These are phyloP conservation scores for Zhuliangozyma blackwelliae DNA, from an alignment of 1,139 yeast genomes.

Conservation along the genomic window DNA sequence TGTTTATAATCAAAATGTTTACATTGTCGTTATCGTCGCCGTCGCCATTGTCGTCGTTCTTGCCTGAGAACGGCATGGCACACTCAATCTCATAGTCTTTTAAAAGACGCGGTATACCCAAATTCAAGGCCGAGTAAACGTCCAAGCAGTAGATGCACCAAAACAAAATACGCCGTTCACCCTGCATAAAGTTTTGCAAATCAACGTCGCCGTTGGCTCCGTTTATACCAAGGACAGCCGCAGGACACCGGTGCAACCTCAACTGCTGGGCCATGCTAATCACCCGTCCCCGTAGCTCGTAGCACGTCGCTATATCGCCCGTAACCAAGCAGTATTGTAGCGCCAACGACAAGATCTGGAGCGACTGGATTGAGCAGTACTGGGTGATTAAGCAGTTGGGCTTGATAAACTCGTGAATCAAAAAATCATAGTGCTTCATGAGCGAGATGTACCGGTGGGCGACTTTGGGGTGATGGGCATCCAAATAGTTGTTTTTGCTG, in stretches of 20 bases:
- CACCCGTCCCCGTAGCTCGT: slow-evolving; percentile 70
- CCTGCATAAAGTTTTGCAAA: slow-evolving; percentile 57
- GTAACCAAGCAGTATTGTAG: slow-evolving; percentile 67
- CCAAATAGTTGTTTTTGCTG: slow-evolving; percentile 24
- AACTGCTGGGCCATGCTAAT: slow-evolving; percentile 84
- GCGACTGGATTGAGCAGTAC: slow-evolving; percentile 61
- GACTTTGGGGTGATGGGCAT: slow-evolving; percentile 11
- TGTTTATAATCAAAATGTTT: slow-evolving; percentile 55
- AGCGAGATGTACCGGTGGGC: slow-evolving; percentile 18
- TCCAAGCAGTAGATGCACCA: slow-evolving; percentile 85
- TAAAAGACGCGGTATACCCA: slow-evolving; percentile 79
- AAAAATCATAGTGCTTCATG: slow-evolving; percentile 45
- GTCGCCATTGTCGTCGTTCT: slow-evolving; percentile 38
- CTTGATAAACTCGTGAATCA: slow-evolving; percentile 51
- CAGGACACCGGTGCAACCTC: slow-evolving; percentile 82
- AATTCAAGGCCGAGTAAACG: slow-evolving; percentile 64
- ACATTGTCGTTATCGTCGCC: slow-evolving; percentile 41
- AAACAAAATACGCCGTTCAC: slow-evolving; percentile 73
- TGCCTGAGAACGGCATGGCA: slow-evolving; percentile 72
- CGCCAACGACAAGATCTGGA: slow-evolving; percentile 67
- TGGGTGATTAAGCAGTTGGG: slow-evolving; percentile 49
- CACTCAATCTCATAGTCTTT: slow-evolving; percentile 84
- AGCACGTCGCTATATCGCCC: slow-evolving; percentile 72
- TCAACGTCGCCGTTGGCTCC: slow-evolving; percentile 48
- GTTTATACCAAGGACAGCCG: slow-evolving; percentile 59